Evolutionary conservation across 2,329 filamentous ascomycete species (phyloP).

Genomic region (Cladosporium cucumerinum): DNA sequence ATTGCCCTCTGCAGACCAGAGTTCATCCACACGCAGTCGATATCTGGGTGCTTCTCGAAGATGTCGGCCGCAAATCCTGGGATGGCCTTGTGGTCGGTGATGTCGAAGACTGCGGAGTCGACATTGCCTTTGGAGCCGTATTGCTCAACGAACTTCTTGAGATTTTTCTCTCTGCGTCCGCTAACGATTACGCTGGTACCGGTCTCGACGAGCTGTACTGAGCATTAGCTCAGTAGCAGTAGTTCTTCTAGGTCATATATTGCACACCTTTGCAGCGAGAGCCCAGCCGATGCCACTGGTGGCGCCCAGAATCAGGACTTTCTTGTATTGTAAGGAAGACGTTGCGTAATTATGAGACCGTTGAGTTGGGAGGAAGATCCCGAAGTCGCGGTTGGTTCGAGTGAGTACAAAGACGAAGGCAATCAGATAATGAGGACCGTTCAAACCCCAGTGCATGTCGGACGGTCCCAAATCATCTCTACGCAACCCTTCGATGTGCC

Average conservation of each 20-base stretch:
- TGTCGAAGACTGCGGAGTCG: conserved; percentile 48
- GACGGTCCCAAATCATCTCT: background rate
- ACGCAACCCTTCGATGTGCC: background rate
- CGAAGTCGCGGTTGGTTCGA: background rate
- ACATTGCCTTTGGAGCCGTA: conserved; percentile 46
- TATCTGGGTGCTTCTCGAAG: conserved; percentile 46
- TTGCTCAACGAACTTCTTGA: conserved; percentile 47
- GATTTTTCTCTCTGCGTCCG: conserved; percentile 51
- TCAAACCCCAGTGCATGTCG: background rate
- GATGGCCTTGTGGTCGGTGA: conserved; percentile 49
- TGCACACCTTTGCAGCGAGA: conserved; percentile 41
- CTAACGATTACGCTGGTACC: conserved; percentile 48
- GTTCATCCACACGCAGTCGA: conserved; percentile 54
- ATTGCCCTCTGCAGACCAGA: conserved; percentile 52
- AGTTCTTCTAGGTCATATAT: too few species aligned
- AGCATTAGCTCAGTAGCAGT: background rate
- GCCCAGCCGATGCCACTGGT: conserved; percentile 52
- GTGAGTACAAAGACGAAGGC: background rate
- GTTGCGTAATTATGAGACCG: background rate
- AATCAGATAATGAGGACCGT: background rate
- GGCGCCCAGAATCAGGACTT: conserved; percentile 54
- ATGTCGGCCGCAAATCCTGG: conserved; percentile 43
- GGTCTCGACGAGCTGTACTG: conserved; percentile 40
- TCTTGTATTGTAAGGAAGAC: conserved; percentile 45
- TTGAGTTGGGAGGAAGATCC: background rate